Conservation (phyloP, 352 stramenopile genomes). For the Phytopythium ostracodes region DNA sequence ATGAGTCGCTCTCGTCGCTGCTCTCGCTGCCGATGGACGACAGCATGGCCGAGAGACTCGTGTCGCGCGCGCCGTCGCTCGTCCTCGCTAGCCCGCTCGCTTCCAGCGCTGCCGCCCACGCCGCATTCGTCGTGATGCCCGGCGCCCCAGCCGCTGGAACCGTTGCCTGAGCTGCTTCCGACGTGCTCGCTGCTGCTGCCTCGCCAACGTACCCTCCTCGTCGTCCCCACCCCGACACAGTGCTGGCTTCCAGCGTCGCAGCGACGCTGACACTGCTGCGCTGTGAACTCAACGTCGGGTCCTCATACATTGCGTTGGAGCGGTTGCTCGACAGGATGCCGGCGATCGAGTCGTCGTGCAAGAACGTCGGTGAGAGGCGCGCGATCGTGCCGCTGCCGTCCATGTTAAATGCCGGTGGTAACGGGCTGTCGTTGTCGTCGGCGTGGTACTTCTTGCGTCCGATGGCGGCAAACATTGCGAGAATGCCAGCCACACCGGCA, state of each 20-base stretch:
- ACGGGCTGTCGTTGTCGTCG: slow-evolving; percentile 47
- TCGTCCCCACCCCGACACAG: slow-evolving; percentile 5
- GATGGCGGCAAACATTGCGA: slow-evolving; percentile 56
- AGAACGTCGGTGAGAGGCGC: slow-evolving; percentile 51
- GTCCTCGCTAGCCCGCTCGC: slow-evolving; percentile 14
- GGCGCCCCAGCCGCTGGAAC: not conserved
- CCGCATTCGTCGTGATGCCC: slow-evolving; percentile 1
- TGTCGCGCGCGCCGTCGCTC: slow-evolving; percentile 14
- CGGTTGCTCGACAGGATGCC: slow-evolving; percentile 20
- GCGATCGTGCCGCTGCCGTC: slow-evolving; percentile 31
- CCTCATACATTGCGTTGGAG: slow-evolving; percentile 10
- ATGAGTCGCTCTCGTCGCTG: slow-evolving; percentile 50
- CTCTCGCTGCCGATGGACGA: slow-evolving; percentile 43
- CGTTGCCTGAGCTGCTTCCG: not conserved
- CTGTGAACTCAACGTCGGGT: slow-evolving; percentile 7
- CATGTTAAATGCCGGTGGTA: slow-evolving; percentile 39
- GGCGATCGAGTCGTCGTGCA: slow-evolving; percentile 36
- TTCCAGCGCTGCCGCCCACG: slow-evolving; percentile 6
- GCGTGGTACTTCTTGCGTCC: slow-evolving; percentile 54
- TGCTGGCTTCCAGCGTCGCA: slow-evolving; percentile 1
- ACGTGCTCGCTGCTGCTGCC: slow-evolving; percentile 10
- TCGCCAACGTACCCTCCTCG: not conserved
- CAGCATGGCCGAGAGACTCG: slow-evolving; percentile 27
- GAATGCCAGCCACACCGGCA: slow-evolving; percentile 48
- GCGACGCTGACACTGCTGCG: slow-evolving; percentile 17